Conservation (phyloP, 108 stramenopile species). For the Epipyxis sp. region DNA sequence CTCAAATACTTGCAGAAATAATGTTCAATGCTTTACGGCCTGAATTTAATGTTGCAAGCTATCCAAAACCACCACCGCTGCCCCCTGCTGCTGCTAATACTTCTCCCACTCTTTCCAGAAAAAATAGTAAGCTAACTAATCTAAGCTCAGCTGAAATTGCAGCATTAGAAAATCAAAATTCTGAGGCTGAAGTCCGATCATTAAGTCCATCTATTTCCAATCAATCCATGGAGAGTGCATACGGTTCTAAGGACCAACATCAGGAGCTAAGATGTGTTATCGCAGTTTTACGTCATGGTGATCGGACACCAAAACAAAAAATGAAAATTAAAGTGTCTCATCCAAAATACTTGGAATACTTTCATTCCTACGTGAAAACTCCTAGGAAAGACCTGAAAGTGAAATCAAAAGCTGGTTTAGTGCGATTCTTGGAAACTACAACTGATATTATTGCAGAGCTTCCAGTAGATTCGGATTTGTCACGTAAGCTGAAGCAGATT, state of each 20-base stretch:
- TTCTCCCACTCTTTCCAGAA: background rate
- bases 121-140: background rate
- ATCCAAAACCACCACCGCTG: conserved; percentile 7
- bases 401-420: conserved; percentile 77
- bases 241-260: background rate
- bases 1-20: conserved; percentile 44
- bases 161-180: background rate
- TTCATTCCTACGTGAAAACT: conserved; percentile 63
- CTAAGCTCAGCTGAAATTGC: background rate
- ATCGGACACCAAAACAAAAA: conserved; percentile 98
- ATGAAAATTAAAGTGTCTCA: conserved; percentile 85
- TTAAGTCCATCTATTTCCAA: conserved; percentile 7
- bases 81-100: background rate
- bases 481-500: conserved; percentile 70
- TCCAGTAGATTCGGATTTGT: conserved; percentile 43
- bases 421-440: conserved; percentile 76
- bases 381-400: conserved; percentile 85
- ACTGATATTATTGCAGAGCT: conserved; percentile 61
- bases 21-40: background rate
- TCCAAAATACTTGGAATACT: conserved; percentile 71
- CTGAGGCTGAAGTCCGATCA: background rate
- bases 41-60: conserved; percentile 38
- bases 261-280: conserved; percentile 89
- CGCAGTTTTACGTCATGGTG: conserved; percentile 91
- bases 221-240: background rate